Evolutionary conservation across 768 basidiomycete species (phyloP).

Genomic region (Macrocybe gigantea): DNA sequence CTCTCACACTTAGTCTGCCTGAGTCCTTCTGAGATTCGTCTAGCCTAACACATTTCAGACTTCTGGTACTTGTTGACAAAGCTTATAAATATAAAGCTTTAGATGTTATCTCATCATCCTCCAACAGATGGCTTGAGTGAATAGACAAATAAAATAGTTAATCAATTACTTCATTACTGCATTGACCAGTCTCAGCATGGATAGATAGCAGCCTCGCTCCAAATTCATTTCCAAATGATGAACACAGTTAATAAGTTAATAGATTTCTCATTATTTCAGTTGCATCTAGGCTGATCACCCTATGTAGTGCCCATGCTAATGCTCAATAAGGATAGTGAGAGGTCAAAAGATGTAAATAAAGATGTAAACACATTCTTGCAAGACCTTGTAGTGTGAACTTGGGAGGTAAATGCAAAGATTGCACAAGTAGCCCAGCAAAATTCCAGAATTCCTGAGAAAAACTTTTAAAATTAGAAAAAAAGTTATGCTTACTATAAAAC

Average conservation of each 20-base stretch:
- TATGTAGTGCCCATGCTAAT: constrained; percentile 14
- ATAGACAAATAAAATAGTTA: constrained; percentile 21
- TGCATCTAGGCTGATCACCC: constrained; percentile 16
- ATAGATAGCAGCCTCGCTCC: constrained; percentile 21
- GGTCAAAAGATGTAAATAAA: constrained; percentile 3
- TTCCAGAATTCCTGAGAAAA: neutral
- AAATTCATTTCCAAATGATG: constrained; percentile 33
- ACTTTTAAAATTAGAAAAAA: constrained; percentile 12
- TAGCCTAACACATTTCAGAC: too few species aligned
- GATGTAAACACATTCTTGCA: constrained; percentile 19
- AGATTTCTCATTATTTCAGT: constrained; percentile 28
- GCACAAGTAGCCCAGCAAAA: constrained; percentile 7
- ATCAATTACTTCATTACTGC: constrained; percentile 21
- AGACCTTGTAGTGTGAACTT: constrained; percentile 10
- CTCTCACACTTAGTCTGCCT: too few species aligned
- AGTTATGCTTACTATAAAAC: constrained; percentile 17
- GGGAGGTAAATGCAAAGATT: constrained; percentile 9
- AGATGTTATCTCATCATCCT: constrained; percentile 20
- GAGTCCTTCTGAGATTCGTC: too few species aligned
- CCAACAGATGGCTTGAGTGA: constrained; percentile 24
- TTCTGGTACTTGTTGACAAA: constrained; percentile 9
- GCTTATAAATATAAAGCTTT: constrained; percentile 11
- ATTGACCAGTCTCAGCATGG: constrained; percentile 17
- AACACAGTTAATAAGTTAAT: constrained; percentile 24
- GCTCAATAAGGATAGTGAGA: constrained; percentile 7